phyloP scores from a whole-genome alignment of 805 yeast genomes.

The Scheffersomyces amazonensis region DNA sequence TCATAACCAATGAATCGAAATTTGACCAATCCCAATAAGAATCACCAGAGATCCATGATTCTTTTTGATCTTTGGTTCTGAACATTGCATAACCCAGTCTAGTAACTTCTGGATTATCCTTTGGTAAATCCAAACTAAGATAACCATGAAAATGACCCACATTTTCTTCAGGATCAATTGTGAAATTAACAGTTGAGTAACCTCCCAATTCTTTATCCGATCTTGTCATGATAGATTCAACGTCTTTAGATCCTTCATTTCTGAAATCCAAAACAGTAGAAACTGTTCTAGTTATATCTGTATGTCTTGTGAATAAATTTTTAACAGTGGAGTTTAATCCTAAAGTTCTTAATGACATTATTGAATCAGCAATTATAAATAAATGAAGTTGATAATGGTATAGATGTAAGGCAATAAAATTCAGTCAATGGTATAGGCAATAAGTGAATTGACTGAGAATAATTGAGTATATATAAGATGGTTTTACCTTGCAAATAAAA shows the following conservation, averaged over 20 bases:
- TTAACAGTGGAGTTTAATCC: constrained; percentile 36
- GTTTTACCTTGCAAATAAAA: too few species aligned
- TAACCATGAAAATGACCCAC: constrained; percentile 50
- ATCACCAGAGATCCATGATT: constrained; percentile 47
- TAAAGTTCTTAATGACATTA: constrained; percentile 42
- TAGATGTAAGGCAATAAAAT: too few species aligned
- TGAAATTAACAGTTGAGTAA: constrained; percentile 60
- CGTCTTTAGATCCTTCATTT: constrained; percentile 35
- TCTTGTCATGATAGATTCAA: constrained; percentile 53
- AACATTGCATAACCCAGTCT: constrained; percentile 83
- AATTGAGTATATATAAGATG: too few species aligned
- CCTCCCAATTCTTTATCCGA: constrained; percentile 81
- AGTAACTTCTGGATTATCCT: constrained; percentile 59
- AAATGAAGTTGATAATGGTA: too few species aligned
- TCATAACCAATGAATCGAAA: constrained; percentile 58
- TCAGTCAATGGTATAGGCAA: too few species aligned
- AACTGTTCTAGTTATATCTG: constrained; percentile 23
- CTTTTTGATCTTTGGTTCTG: constrained; percentile 65
- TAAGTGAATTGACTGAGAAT: too few species aligned
- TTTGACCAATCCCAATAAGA: constrained; percentile 68
- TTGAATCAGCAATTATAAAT: too few species aligned
- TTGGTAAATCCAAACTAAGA: constrained; percentile 65
- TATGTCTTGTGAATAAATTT: constrained; percentile 32
- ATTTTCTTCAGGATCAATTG: constrained; percentile 29
- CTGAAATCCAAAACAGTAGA: constrained; percentile 58